These are phyloP conservation scores for Guadua angustifolia DNA, from an alignment of 176 grass and related monocot species.

Conservation along the genomic window DNA sequence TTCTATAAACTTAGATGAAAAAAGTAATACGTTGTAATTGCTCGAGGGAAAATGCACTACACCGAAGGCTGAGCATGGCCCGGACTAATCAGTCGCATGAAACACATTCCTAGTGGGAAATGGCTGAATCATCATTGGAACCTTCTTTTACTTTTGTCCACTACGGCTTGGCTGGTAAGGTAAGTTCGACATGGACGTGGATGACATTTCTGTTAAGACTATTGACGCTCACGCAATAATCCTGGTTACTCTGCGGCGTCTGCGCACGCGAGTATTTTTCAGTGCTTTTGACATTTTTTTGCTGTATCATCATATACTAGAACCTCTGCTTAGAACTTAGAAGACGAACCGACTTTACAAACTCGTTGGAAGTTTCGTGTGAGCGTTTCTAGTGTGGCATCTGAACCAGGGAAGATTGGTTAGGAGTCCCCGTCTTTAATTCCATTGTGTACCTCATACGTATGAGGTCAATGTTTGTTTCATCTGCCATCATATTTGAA, in stretches of 20 bases:
- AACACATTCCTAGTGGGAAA: background rate
- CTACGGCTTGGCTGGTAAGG: background rate
- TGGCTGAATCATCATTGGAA: background rate
- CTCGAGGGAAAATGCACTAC: background rate
- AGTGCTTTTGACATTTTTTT: too few relatives aligned
- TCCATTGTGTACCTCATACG: too few relatives aligned
- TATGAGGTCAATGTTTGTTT: too few relatives aligned
- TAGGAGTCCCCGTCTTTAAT: too few relatives aligned
- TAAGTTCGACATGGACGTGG: slow-evolving; percentile 37
- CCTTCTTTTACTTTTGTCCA: slow-evolving; percentile 12
- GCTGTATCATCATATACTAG: too few relatives aligned
- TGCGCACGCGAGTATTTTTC: background rate
- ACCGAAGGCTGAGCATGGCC: background rate
- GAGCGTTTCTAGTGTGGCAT: too few relatives aligned
- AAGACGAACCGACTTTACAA: too few relatives aligned
- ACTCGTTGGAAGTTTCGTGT: too few relatives aligned
- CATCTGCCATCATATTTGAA: too few relatives aligned
- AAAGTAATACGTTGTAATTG: background rate
- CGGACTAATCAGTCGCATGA: background rate
- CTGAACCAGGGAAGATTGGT: too few relatives aligned
- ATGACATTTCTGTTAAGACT: background rate
- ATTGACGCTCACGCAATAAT: background rate
- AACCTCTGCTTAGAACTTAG: too few relatives aligned
- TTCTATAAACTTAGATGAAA: too few relatives aligned
- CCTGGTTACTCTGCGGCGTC: background rate